These are phyloP conservation scores for Floccularia luteovirens DNA, from an alignment of 768 basidiomycete genomes.

Conservation along the genomic window DNA sequence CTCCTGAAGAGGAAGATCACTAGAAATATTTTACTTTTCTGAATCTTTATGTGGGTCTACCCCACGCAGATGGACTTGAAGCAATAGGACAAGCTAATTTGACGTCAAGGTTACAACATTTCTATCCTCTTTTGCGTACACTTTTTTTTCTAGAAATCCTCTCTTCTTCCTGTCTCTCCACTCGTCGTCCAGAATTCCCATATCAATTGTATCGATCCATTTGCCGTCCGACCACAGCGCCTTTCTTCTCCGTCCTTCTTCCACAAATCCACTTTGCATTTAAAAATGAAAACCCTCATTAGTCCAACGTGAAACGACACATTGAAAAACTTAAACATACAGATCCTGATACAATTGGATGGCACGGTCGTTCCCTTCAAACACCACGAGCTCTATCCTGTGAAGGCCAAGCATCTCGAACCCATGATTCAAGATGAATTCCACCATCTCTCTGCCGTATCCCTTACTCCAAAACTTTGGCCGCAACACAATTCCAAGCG, in stretches of 20 bases:
- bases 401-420: constrained; percentile 31
- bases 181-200: constrained; percentile 33
- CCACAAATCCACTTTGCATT: constrained; percentile 27
- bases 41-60: no score
- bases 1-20: no score
- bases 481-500: constrained; percentile 9
- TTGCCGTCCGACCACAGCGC: constrained; percentile 23
- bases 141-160: constrained; percentile 31
- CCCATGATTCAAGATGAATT: constrained; percentile 30
- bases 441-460: constrained; percentile 31
- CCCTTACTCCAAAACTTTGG: constrained; percentile 28
- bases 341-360: constrained; percentile 30
- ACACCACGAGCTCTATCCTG: constrained; percentile 30
- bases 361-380: constrained; percentile 29
- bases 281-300: neutral
- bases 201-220: constrained; percentile 29
- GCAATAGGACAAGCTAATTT: no score
- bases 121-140: no score
- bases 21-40: no score
- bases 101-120: no score
- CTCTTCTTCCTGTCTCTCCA: constrained; percentile 13
- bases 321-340: constrained; percentile 18
- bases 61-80: no score
- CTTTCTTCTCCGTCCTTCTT: constrained; percentile 28
- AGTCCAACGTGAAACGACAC: neutral